Base-by-base conservation (phyloP, 148 eudicot species). In the Simmondsia chinensis region DNA sequence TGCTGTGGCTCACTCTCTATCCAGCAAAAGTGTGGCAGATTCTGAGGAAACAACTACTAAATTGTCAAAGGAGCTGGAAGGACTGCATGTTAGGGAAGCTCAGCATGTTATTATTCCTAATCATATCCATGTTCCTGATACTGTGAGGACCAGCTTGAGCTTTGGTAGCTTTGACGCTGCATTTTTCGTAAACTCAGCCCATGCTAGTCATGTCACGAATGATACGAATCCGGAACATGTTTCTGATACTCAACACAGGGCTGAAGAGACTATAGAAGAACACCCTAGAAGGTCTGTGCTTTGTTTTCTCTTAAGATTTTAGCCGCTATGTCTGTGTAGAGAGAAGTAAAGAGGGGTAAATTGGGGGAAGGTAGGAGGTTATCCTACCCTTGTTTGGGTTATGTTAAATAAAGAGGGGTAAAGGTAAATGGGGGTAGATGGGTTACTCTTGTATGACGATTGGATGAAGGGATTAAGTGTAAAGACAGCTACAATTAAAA, bases 111-210 rank as follows among this genome's bases (percentile, higher is more conserved):
- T 86, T 56, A 73, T 86, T 51, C 93, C 96, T 14, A 73, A 70
- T 59, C 87, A 86, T 61, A 71, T 86, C 25, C 93, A 73, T 66
- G 84, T 86, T 10, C 93, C 96, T 45, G 93, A 82, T 45, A 66
- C 69, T 59, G 84, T 76, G 48, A 81, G 83, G 52, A 53, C 82
- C 33, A 72, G 82, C 40, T 70, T 87, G 45, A 71, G 70, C 55
- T 87, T 87, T 64, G 96, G 94, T 64, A 87, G 96, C 63, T 87
- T 87, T 66, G 94, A 76, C 63, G 60, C 82, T 33, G 65, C 61
- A 58, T 69, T 82, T 65, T 65, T 68, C 17, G 42, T 74, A 27
- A 42, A 48, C 29, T 39, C 73, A 31, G 56, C 48, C 57, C 21
- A 10, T 28, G 33, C 45, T 17, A 54, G 48, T 57, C 70, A 38